Evolutionary conservation across 768 basidiomycete genomes (phyloP), one percentile per base, ranked within the genome.

Genomic region (Lactifluus subvellereus): DNA sequence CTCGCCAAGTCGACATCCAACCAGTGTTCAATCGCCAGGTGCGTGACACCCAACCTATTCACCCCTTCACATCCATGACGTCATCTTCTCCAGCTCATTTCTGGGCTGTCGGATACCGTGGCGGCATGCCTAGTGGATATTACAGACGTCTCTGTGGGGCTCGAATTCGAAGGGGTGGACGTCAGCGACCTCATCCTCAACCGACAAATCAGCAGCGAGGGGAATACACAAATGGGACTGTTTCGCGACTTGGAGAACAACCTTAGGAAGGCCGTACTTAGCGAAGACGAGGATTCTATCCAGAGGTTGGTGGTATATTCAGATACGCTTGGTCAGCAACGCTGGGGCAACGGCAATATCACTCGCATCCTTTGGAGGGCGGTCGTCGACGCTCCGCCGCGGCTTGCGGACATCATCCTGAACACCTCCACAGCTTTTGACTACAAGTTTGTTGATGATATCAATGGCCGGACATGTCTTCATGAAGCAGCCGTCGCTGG

Each of bases 1-100:
- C 91, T 51, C 85, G 97, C 35, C 97, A 98, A 72, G 95, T 99
- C 2, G 97, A 99, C 68, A 91, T 98, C n/a, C 97, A 98, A 69
- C 97, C 95, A 0, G 94, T 95, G 48, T 98, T 98, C 76, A 95
- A 98, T 71, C 80, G 95, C 75, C 93, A 95, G 79, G 91, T 89
- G 60, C 58, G 82, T 72, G n/a, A 38, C 54, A 18, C 7, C 18
- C 50, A 32, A 8, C 16, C 27, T 8, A 8, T 20, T 5, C 6
- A 13, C 22, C 11, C 11, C 16, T 27, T 50, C 22, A 6, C 22
- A 7, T 48, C 57, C 42, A 64, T 11, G 27, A 43, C 43, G 1
- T 16, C 6, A 13, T 18, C 8, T 38, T 38, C 66, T 45, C 47
- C 62, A 96, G 87, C 89, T 98, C 71, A 94, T 99, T 59, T 91